Conservation (phyloP, 176 grass and related monocot genomes). For the Dactylis glomerata region DNA sequence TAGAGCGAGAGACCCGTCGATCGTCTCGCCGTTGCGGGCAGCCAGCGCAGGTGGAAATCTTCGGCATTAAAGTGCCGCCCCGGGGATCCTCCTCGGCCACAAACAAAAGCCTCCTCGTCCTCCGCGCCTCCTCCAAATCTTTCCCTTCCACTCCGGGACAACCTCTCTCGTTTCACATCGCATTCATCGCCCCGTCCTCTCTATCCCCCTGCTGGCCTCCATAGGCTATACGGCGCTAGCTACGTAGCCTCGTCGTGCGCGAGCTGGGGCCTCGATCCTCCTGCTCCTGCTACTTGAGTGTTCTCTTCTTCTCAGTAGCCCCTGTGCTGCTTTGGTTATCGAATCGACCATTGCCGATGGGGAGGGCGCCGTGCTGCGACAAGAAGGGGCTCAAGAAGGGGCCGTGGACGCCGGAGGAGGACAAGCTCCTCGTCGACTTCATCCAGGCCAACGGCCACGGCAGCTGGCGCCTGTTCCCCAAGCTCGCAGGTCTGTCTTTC, state of each 20-base stretch:
- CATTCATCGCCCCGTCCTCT: constrained; percentile 12
- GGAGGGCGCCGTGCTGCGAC: constrained; percentile 94
- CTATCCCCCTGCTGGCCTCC: neutral
- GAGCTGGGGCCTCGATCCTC: neutral
- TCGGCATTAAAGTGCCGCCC: constrained; percentile 39
- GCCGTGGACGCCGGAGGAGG: constrained; percentile 97
- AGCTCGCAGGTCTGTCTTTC: constrained; percentile 65
- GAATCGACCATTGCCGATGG: constrained; percentile 35
- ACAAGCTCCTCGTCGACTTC: constrained; percentile 96
- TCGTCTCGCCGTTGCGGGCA: constrained; percentile 14
- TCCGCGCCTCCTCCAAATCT: constrained; percentile 5
- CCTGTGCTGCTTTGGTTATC: neutral
- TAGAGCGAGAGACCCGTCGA: neutral
- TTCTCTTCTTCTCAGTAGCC: neutral
- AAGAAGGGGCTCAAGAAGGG: constrained; percentile 89
- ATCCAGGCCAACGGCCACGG: constrained; percentile 94
- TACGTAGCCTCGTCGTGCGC: constrained; percentile 11
- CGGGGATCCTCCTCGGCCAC: constrained; percentile 46
- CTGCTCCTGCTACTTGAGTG: neutral
- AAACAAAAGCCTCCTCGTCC: constrained; percentile 42
- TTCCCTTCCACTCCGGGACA: constrained; percentile 14
- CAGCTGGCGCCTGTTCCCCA: constrained; percentile 94
- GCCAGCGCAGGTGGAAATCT: constrained; percentile 33
- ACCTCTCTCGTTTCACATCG: constrained; percentile 1
- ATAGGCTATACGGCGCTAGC: neutral